Conservation (phyloP, 2,329 filamentous ascomycete species). For the Cordyceps cicadae region DNA sequence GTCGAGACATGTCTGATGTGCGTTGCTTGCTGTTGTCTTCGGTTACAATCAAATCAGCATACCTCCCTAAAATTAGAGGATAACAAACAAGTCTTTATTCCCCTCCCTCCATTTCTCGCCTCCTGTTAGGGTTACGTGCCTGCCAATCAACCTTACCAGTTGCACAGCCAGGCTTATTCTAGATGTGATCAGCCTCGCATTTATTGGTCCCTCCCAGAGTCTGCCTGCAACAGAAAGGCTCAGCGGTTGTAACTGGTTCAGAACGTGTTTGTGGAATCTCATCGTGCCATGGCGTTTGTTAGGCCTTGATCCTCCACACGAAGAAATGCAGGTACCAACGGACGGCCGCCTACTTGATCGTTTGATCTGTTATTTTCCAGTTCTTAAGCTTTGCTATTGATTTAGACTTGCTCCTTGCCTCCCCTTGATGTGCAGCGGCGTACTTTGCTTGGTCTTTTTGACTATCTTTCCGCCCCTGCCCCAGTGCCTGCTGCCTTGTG, state of each 20-base stretch:
- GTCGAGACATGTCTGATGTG: background rate
- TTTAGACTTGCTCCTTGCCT: background rate
- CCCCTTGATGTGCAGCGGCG: background rate
- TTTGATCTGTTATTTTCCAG: too few relatives aligned
- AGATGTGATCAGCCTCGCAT: background rate
- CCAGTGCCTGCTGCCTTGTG: background rate
- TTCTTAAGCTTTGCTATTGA: background rate
- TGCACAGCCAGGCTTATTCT: background rate
- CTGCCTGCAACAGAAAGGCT: background rate
- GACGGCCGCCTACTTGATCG: background rate
- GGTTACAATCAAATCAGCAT: background rate
- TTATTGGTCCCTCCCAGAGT: background rate
- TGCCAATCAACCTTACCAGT: background rate
- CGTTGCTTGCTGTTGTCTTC: background rate
- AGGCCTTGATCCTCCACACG: background rate
- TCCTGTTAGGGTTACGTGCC: too few relatives aligned
- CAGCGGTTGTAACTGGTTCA: background rate
- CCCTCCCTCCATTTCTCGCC: too few relatives aligned
- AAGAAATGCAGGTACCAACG: constrained; percentile 1
- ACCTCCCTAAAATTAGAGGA: background rate
- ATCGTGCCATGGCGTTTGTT: background rate
- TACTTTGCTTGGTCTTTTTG: background rate
- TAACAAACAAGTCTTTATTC: too few relatives aligned
- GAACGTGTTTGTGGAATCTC: background rate
- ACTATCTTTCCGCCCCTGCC: background rate